Percentiles rank a stretch among this genome's conserved stretches.
Conservation (phyloP, 2,329 filamentous ascomycete species). For the Alternaria gaisen region DNA sequence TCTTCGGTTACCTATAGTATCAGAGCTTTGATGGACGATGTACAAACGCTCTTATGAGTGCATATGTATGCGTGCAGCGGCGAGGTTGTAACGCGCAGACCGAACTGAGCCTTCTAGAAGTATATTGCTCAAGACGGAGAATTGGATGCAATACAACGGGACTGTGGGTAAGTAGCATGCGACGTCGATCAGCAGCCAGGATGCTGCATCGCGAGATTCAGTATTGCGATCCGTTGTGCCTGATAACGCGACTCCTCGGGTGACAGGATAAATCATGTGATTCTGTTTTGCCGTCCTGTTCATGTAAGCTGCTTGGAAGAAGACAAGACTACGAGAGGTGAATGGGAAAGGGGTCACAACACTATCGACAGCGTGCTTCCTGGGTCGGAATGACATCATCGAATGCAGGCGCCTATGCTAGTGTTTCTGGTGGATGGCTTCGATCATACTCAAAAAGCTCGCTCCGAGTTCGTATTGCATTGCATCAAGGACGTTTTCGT, state of each 20-base stretch:
- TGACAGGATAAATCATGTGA: background rate
- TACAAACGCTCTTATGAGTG: background rate
- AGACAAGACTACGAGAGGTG: background rate
- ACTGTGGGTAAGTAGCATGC: background rate
- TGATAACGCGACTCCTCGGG: background rate
- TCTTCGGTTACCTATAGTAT: background rate
- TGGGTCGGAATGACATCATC: background rate
- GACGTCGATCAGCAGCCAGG: background rate
- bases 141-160: background rate
- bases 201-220: background rate
- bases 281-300: background rate
- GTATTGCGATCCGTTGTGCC: background rate
- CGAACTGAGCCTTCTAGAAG: background rate
- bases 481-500: background rate
- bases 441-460: background rate
- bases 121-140: background rate
- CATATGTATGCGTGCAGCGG: background rate
- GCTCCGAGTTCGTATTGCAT: background rate
- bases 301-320: background rate
- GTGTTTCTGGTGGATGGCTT: background rate
- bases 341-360: background rate
- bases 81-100: background rate
- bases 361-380: background rate
- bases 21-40: background rate
- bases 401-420: background rate